Evolutionary conservation across 2,329 filamentous ascomycete genomes (phyloP).

Genomic region (Monosporascus sp.): DNA sequence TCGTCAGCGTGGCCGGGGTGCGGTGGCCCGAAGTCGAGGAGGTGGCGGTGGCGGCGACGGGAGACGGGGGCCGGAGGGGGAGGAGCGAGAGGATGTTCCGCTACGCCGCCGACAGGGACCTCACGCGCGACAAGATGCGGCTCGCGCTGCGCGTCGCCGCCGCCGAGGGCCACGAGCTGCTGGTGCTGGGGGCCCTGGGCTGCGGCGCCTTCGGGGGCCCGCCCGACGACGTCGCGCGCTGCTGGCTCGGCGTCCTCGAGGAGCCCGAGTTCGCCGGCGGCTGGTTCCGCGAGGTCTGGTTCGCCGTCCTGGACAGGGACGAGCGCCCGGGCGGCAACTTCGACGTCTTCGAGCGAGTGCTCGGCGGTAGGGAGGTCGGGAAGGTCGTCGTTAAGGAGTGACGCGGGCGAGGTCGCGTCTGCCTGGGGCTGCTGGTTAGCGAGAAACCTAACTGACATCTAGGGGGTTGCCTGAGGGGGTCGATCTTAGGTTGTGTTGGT

Average conservation of each 20-base stretch:
- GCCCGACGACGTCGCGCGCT: slow-evolving; percentile 52
- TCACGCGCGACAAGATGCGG: slow-evolving; percentile 60
- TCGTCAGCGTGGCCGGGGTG: slow-evolving; percentile 33
- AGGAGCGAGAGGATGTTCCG: slow-evolving; percentile 33
- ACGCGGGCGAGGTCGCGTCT: neutral
- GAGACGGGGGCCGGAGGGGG: neutral
- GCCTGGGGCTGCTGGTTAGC: neutral
- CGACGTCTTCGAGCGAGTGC: slow-evolving; percentile 40
- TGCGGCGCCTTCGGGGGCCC: slow-evolving; percentile 65
- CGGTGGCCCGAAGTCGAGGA: slow-evolving; percentile 6
- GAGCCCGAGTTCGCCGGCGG: slow-evolving; percentile 58
- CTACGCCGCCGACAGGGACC: slow-evolving; percentile 37
- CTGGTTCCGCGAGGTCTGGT: slow-evolving; percentile 56
- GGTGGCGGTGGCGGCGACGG: neutral
- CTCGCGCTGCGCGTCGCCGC: slow-evolving; percentile 55
- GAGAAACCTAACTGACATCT: neutral
- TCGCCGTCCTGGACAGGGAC: slow-evolving; percentile 51
- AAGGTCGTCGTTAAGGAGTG: neutral
- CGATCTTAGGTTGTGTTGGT: neutral
- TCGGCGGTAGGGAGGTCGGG: slow-evolving; percentile 28
- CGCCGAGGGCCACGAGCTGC: slow-evolving; percentile 46
- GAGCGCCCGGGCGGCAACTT: slow-evolving; percentile 41
- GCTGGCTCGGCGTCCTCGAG: slow-evolving; percentile 55
- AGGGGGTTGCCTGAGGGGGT: too few species aligned
- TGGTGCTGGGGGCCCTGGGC: slow-evolving; percentile 65